Evolutionary conservation across 139 green algal species (phyloP), one percentile per base, ranked within the genome.

Genomic region (Asterochloris erici): DNA sequence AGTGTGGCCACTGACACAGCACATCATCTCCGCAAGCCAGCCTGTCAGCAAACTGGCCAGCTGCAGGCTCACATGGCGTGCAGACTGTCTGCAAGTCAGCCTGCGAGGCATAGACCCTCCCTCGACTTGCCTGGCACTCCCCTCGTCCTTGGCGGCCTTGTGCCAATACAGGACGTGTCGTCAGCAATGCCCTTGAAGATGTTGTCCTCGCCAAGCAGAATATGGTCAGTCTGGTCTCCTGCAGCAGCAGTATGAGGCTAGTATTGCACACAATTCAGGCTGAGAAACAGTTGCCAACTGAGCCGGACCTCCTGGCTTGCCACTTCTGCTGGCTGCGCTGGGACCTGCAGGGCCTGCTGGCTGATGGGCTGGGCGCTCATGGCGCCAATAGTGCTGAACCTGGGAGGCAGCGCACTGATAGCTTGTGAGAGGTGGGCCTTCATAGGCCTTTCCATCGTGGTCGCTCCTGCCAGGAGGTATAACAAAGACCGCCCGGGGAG

Each of bases 201-300:
- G 27, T 82, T 74, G 27, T 82, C 63, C 27, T 61, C 73, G n/a
- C 78, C 78, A 15, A 82, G 63, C 9, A 74, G 12, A 10, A 82
- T 82, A 14, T 82, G 78, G 28, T 73, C 63, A 17, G 61, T 74
- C 78, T 82, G 78, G n/a, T 64, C 78, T 82, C 61, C 63, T 61
- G n/a, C 17, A 64, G n/a, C 6, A 54, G 38, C 38, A 54, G 6
- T 10, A 54, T 54, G 38, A 10, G 38, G 38, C 38, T 6, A 6
- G 38, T 54, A 6, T 54, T 54, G 38, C 38, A 54, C 38, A 54
- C 4, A 54, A 2, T 54, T 2, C 38, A 10, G 2, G 38, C 38
- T 54, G 38, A 54, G 38, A 54, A 2, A 6, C 38, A 54, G 6
- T 54, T 54, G 38, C 38, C 6, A 54, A 54, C 38, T 54, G 38